Evolutionary conservation across 2,329 filamentous ascomycete species (phyloP), one percentile per base, ranked within the genome.

Genomic region (Akanthomyces uredinophilus): DNA sequence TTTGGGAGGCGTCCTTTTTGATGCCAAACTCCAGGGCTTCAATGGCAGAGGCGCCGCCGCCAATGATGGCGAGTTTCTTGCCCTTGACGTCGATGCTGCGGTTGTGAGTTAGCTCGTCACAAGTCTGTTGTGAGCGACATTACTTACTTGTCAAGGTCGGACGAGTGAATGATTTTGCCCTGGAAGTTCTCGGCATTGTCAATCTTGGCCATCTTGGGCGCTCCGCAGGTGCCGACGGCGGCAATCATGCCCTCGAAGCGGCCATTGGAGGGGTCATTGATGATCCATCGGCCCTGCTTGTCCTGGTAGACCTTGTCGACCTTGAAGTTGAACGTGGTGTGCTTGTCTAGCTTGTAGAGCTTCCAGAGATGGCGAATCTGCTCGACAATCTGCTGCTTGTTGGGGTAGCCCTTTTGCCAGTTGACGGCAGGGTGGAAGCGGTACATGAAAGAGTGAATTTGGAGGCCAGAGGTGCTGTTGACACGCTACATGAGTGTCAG

Each of bases 371-470:
- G 75, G 20, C 81, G 81, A 13, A 95, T 87, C 70, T 93, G 87
- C 27, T 81, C 80, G 49, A 93, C 79, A 64, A 96, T 95, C 73
- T 93, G 86, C 65, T 88, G 78, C 55, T 90, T 87, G 64, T 87
- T 82, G 0, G 92, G 92, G 69, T 96, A 96, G n/a, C 90, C 90
- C 35, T 81, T 78, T 39, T 83, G 78, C 86, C 90, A 96, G 64
- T 83, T 80, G 1, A 96, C 85, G 0, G 88, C 89, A 0, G 92
- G 92, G 67, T 94, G 90, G 72, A 96, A 96, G 24, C 91, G 85
- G 73, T 94, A 96, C 91, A 95, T 95, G 63, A 93, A 73, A 22
- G 87, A 91, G 72, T 96, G 90, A 24, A 96, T 93, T 70, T 95
- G 91, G 0, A 96, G 81, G 18, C 89, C 86, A 0, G 90, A 93